Evolutionary conservation across 2,329 filamentous ascomycete genomes (phyloP).

Genomic region (Colletotrichum gigasporum): DNA sequence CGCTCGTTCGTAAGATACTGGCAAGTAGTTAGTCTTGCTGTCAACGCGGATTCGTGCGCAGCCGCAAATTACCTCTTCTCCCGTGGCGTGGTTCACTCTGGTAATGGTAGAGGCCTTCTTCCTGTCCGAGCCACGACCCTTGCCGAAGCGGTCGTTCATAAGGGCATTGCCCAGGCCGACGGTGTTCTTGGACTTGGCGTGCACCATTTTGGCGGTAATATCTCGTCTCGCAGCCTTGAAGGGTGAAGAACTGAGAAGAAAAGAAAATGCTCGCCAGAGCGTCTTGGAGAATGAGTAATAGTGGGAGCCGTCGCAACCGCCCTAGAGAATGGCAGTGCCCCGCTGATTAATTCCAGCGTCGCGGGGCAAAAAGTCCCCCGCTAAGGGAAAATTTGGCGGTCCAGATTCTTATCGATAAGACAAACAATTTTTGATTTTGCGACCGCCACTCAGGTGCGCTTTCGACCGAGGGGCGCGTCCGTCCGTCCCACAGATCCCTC

Average conservation of each 20-base stretch:
- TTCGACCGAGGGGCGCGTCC: slow-evolving; percentile 12
- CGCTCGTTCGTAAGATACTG: slow-evolving; percentile 90
- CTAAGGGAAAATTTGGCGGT: not conserved
- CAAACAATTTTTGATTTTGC: slow-evolving; percentile 11
- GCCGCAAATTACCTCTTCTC: slow-evolving; percentile 69
- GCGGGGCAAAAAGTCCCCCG: slow-evolving; percentile 36
- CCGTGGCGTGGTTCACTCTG: slow-evolving; percentile 80
- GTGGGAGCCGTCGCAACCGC: slow-evolving; percentile 27
- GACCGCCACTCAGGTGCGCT: not conserved
- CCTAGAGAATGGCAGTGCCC: slow-evolving; percentile 34
- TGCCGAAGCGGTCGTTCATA: slow-evolving; percentile 99
- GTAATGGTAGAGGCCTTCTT: slow-evolving; percentile 71
- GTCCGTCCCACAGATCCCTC: slow-evolving; percentile 9
- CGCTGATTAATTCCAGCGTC: slow-evolving; percentile 35
- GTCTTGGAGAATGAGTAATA: slow-evolving; percentile 28
- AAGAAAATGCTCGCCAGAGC: slow-evolving; percentile 18
- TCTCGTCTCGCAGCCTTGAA: not conserved
- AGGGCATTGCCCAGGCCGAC: slow-evolving; percentile 96
- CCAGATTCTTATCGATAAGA: slow-evolving; percentile 31
- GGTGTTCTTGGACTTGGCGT: slow-evolving; percentile 92
- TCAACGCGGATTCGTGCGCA: too few species aligned
- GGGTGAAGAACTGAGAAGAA: not conserved
- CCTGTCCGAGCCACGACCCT: slow-evolving; percentile 85
- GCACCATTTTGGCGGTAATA: slow-evolving; percentile 56
- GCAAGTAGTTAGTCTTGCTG: slow-evolving; percentile 33